Evolutionary conservation across 371 early-diverging fungal genomes (phyloP).

Genomic region (Syncephalastrum monosporum): DNA sequence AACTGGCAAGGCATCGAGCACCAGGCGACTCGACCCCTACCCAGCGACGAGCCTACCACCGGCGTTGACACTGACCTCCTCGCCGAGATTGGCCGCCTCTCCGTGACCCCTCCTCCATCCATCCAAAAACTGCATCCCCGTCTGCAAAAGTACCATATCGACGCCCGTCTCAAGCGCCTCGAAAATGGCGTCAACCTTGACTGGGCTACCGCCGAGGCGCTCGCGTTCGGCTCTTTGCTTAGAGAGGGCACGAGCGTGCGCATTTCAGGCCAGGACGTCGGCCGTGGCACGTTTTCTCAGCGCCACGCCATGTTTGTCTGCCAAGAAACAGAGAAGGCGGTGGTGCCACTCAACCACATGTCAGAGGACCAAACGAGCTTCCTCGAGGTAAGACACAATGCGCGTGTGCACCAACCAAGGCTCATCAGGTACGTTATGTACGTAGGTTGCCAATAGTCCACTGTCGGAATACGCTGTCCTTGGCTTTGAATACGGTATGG

Average conservation of each 20-base stretch:
- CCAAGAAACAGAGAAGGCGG: slow-evolving; percentile 73
- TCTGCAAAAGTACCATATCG: slow-evolving; percentile 86
- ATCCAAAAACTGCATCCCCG: slow-evolving; percentile 77
- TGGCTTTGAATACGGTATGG: slow-evolving; percentile 94
- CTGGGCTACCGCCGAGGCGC: slow-evolving; percentile 96
- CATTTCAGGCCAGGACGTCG: slow-evolving; percentile 97
- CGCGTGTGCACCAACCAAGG: not conserved
- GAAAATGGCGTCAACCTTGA: slow-evolving; percentile 76
- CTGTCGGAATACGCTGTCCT: slow-evolving; percentile 93
- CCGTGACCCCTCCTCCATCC: slow-evolving; percentile 67
- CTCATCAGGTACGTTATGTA: not conserved
- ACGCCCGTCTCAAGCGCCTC: slow-evolving; percentile 71
- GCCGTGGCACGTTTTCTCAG: slow-evolving; percentile 96
- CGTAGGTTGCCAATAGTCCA: slow-evolving; percentile 86
- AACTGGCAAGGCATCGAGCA: slow-evolving; percentile 69
- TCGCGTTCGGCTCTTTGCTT: slow-evolving; percentile 90
- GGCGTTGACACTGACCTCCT: slow-evolving; percentile 62
- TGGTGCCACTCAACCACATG: slow-evolving; percentile 77
- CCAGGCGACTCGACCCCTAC: slow-evolving; percentile 16
- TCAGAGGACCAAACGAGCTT: slow-evolving; percentile 53
- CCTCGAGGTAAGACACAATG: slow-evolving; percentile 66
- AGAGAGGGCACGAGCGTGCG: slow-evolving; percentile 84
- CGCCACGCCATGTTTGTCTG: slow-evolving; percentile 93
- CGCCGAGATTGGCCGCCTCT: slow-evolving; percentile 66
- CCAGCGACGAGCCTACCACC: slow-evolving; percentile 38